Evolutionary conservation across 2,329 filamentous ascomycete genomes (phyloP).

Genomic region (Coleophoma crateriformis): DNA sequence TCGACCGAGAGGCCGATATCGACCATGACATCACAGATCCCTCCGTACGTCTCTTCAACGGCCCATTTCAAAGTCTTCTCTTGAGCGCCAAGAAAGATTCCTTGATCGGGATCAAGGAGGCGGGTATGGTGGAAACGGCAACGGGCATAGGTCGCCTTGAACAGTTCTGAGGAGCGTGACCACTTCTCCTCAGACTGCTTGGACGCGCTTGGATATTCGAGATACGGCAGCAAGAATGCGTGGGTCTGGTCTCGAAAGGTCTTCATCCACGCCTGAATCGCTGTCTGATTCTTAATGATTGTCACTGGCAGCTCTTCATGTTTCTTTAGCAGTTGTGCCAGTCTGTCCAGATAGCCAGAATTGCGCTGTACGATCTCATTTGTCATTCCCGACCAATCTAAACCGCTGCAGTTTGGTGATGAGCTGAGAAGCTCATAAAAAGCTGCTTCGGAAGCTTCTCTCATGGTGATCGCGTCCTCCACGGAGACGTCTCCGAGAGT

Average conservation of each 20-base stretch:
- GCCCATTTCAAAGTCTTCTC: constrained; percentile 33
- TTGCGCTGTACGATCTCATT: constrained; percentile 36
- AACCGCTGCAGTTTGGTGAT: constrained; percentile 28
- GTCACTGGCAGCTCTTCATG: constrained; percentile 9
- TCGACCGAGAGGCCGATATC: constrained; percentile 37
- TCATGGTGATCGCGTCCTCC: constrained; percentile 30
- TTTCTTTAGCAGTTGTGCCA: constrained; percentile 22
- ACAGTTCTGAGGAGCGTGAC: constrained; percentile 26
- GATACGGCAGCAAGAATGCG: constrained; percentile 36
- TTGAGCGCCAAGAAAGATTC: constrained; percentile 22
- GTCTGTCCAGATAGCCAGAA: constrained; percentile 26
- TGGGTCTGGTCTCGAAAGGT: constrained; percentile 33
- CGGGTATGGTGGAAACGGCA: constrained; percentile 37
- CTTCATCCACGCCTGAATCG: constrained; percentile 24
- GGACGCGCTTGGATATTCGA: constrained; percentile 34
- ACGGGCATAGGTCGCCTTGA: constrained; percentile 31
- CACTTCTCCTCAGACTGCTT: constrained; percentile 18
- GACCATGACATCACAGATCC: constrained; percentile 35
- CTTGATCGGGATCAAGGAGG: constrained; percentile 24
- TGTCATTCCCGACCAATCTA: constrained; percentile 37
- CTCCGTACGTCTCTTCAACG: constrained; percentile 33
- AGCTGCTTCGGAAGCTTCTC: constrained; percentile 23
- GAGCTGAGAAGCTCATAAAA: constrained; percentile 20
- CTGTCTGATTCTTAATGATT: constrained; percentile 18
- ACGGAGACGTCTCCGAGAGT: constrained; percentile 26